These are phyloP conservation scores for Dothiorella sarmentorum DNA, from an alignment of 2,329 filamentous ascomycete genomes.

Conservation along the genomic window DNA sequence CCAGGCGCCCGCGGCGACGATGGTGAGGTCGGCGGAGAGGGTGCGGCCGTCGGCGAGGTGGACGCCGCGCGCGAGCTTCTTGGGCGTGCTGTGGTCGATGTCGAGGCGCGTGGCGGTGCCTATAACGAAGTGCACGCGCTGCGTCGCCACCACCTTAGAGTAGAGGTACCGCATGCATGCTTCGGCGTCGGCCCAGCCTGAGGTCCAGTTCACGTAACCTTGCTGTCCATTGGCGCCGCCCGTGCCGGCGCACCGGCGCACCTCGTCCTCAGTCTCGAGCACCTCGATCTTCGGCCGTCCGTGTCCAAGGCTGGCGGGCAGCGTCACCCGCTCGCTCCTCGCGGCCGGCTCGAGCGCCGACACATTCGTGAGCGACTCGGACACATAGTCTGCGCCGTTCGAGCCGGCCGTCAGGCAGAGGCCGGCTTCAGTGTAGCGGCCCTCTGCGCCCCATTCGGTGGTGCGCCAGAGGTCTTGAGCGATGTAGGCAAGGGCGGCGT, in stretches of 20 bases:
- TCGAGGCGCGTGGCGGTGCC: slow-evolving; percentile 47
- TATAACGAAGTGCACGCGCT: slow-evolving; percentile 50
- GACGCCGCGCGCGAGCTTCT: slow-evolving; percentile 54
- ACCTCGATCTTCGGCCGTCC: slow-evolving; percentile 30
- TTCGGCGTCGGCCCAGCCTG: slow-evolving; percentile 79
- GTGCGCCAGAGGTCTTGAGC: slow-evolving; percentile 67
- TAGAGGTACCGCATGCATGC: slow-evolving; percentile 65
- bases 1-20: slow-evolving; percentile 88
- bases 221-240: slow-evolving; percentile 53
- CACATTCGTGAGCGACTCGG: slow-evolving; percentile 35
- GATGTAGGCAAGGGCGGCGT: slow-evolving; percentile 67
- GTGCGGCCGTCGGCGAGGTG: slow-evolving; percentile 49
- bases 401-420: slow-evolving; percentile 61
- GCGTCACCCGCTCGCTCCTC: slow-evolving; percentile 18
- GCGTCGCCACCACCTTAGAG: slow-evolving; percentile 51
- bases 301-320: slow-evolving; percentile 23
- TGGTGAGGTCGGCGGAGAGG: slow-evolving; percentile 65
- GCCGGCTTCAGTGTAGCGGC: slow-evolving; percentile 68
- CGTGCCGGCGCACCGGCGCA: slow-evolving; percentile 39
- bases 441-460: slow-evolving; percentile 58
- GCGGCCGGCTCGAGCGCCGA: slow-evolving; percentile 26
- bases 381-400: slow-evolving; percentile 41
- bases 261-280: slow-evolving; percentile 37
- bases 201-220: slow-evolving; percentile 70
- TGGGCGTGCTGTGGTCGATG: slow-evolving; percentile 31